Conservation (phyloP, 2,329 filamentous ascomycete species). For the Trichoderma atroviride region DNA sequence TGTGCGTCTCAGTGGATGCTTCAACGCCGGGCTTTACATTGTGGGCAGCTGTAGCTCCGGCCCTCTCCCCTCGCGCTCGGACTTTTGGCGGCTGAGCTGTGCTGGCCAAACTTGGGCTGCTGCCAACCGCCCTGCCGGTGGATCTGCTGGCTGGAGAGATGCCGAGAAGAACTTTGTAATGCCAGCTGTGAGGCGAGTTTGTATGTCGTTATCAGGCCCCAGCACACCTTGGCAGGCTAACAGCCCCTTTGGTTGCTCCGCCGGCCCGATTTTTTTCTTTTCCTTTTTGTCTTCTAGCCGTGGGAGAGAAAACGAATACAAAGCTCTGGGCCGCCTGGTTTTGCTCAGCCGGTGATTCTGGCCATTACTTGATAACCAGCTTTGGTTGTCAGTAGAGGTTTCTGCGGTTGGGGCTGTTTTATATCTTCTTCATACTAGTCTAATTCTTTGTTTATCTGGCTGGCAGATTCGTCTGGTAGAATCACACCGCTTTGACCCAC, state of each 20-base stretch:
- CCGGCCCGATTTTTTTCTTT: conserved; percentile 14
- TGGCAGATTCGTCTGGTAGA: conserved; percentile 15
- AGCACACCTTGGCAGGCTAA: conserved; percentile 12
- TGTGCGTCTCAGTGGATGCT: conserved; percentile 14
- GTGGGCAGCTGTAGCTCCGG: conserved; percentile 18
- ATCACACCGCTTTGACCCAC: conserved; percentile 15
- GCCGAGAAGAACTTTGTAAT: conserved; percentile 1
- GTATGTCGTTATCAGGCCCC: conserved; percentile 16
- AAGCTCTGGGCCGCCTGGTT: conserved; percentile 9
- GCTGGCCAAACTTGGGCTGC: conserved; percentile 18
- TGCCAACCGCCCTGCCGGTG: conserved; percentile 13
- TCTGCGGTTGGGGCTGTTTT: not conserved
- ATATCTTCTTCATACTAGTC: not conserved
- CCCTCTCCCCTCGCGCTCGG: conserved; percentile 1
- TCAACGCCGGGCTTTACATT: conserved; percentile 9
- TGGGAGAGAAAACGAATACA: conserved; percentile 11
- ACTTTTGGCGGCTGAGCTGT: conserved; percentile 12
- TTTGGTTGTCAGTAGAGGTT: conserved; percentile 12
- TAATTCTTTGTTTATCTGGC: not conserved
- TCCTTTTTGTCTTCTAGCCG: not conserved
- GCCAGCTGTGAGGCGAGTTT: conserved; percentile 1
- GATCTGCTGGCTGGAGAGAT: conserved; percentile 4
- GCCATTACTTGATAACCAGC: conserved; percentile 9
- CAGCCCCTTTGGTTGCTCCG: conserved; percentile 11
- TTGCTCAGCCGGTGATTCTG: not conserved